Base-by-base conservation (phyloP, 2,329 filamentous ascomycete genomes). In the Clarireedia hainanense region DNA sequence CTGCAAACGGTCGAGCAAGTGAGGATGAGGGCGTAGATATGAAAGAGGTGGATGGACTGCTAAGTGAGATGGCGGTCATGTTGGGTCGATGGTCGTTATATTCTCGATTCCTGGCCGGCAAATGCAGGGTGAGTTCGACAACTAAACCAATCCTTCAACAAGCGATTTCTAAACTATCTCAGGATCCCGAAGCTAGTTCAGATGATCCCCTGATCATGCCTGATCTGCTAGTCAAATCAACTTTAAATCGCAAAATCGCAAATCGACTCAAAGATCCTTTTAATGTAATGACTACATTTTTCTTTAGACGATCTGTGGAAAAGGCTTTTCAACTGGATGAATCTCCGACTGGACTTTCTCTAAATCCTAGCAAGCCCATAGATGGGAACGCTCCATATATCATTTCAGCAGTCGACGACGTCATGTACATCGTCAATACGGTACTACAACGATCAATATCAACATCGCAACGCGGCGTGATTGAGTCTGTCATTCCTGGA, bases 351-450 rank as follows among this genome's bases (percentile, higher is more conserved):
- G 90, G 90, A 20, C 75, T 99, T 20, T 88, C 88, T 0, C 76
- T 99, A 36, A 89, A 85, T 67, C 77, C 86, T 43, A 85, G 80
- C 65, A 88, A 80, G 66, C 77, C 86, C 3, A 76, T 96, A 45
- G 83, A 86, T 52, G 81, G 85, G 57, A 90, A 91, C 64, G 81
- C 90, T 2, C 94, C 94, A 0, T 95, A 89, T 67, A 96, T 99
- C 65, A 92, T 94, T 45, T 91, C 91, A 2, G 91, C 92, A 0
- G 91, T 99, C 7, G 94, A 99, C 74, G 94, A 96, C 73, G 91
- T 97, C 67, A 97, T 99, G 92, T 99, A 97, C 72, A 96, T 99
- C 64, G 89, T 96, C 68, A 95, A 95, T 68, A 86, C 92, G 50
- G 88, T 97, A 36, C 78, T 97, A 6, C 87, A 95, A 61, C 86